A percentile compares a stretch with the other conserved stretches of the same genome.
These are phyloP conservation scores for Polyporus tsugae DNA, from an alignment of 1,284 basidiomycete genomes.

Conservation along the genomic window DNA sequence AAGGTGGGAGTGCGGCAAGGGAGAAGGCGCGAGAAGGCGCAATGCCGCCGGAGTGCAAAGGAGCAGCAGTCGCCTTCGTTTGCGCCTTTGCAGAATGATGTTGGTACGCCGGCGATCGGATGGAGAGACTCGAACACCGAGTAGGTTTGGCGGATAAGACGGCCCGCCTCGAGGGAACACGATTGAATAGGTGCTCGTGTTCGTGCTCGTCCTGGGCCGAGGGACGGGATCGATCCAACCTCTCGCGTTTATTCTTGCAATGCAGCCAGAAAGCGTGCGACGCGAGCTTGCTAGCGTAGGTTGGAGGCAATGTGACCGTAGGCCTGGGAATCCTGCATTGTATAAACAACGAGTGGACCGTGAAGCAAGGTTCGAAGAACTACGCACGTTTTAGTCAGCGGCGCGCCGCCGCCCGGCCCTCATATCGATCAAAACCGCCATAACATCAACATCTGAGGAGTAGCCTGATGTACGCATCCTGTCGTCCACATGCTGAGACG, in stretches of 20 bases:
- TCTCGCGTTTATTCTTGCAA: background rate
- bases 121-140: background rate
- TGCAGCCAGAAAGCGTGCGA: background rate
- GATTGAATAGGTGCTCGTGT: background rate
- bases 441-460: background rate
- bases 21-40: background rate
- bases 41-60: constrained; percentile 8
- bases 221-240: background rate
- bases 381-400: background rate
- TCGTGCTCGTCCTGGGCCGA: background rate
- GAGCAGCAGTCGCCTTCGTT: background rate
- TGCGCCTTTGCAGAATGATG: background rate
- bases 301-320: background rate
- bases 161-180: background rate
- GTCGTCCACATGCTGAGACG: background rate
- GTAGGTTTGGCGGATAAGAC: background rate
- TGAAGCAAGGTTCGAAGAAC: background rate
- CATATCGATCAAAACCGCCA: background rate
- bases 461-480: background rate
- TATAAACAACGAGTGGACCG: background rate
- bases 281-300: background rate
- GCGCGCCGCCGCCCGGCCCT: background rate
- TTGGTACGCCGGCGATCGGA: background rate
- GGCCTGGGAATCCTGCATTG: background rate
- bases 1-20: background rate